Evolutionary conservation across 2,329 filamentous ascomycete species (phyloP), one percentile per base, ranked within the genome.

Genomic region (Cercospora sojina): DNA sequence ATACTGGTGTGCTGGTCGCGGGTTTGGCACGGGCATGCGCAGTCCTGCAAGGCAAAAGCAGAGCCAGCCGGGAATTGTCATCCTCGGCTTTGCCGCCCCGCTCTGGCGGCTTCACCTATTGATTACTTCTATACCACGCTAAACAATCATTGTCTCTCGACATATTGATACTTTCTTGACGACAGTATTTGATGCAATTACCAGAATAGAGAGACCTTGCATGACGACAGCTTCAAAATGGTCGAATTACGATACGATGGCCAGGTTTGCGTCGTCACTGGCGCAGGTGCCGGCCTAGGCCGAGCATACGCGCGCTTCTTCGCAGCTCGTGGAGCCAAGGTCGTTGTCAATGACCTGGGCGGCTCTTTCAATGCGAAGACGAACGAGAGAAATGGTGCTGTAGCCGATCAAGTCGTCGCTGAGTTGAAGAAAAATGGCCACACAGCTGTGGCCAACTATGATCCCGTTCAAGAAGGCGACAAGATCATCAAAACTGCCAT

Each of bases 391-490:
- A 74, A 83, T n/a, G 41, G 32, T 29, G 55, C 43, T 59, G 90
- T 90, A 68, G 91, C 91, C 74, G 91, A 95, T 85, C 86, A 90
- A 59, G 90, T 93, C 66, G 90, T 93, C 77, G 83, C 91, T 73
- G 88, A 92, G 81, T 92, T 93, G 80, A 92, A 90, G 81, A 86
- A 88, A 77, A 90, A 89, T 64, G 94, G 94, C 79, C 94, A 94
- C 78, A 94, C 96, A 81, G 95, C 94, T 67, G 93, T 96, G 60
- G 92, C 93, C 80, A 97, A 97, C 86, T 97, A 97, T 84, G 90
- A 98, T 83, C 88, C 87, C 79, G 93, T 96, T 81, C 91, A 95
- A 83, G 85, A 93, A 75, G 95, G 95, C 74, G 93, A 97, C 68
- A 90, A 87, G 81, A 98, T 98, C 79, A 94, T 98, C 81, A 89